Conservation (phyloP, 2,329 filamentous ascomycete species). For the Metarhizium anisopliae region DNA sequence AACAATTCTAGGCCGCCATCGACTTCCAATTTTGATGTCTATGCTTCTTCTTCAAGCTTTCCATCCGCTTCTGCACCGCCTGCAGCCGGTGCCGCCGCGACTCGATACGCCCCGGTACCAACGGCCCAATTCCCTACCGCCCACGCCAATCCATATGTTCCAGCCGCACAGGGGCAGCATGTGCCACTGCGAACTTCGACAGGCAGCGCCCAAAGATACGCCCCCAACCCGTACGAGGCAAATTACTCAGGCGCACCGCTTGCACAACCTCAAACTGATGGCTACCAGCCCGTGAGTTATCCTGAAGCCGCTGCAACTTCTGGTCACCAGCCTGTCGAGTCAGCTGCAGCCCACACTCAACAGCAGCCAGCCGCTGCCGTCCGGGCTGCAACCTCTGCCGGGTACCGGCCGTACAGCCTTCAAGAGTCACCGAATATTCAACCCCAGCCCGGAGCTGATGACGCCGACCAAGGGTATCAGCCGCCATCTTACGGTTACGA, state of each 20-base stretch:
- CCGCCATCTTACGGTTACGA: constrained; percentile 43
- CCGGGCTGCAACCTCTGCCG: constrained; percentile 7
- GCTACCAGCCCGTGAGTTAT: constrained; percentile 12
- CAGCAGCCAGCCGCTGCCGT: neutral
- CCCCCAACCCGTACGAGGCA: constrained; percentile 28
- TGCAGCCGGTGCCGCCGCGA: constrained; percentile 24
- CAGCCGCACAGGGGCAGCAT: constrained; percentile 27
- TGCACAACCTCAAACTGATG: constrained; percentile 8
- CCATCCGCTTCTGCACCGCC: constrained; percentile 21
- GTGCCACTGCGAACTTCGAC: neutral
- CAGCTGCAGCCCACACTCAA: neutral
- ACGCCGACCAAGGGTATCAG: constrained; percentile 29
- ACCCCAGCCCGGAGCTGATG: constrained; percentile 7
- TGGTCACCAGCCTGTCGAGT: constrained; percentile 17
- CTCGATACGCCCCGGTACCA: constrained; percentile 27
- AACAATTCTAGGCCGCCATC: constrained; percentile 68
- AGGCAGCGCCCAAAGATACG: neutral
- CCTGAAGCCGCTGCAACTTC: constrained; percentile 2
- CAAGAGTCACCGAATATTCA: constrained; percentile 15
- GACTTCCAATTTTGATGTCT: constrained; percentile 62
- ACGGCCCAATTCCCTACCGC: constrained; percentile 8
- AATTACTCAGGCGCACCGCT: constrained; percentile 12
- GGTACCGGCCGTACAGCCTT: constrained; percentile 21
- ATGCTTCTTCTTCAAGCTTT: constrained; percentile 38
- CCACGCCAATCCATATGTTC: constrained; percentile 19